phyloP scores from a whole-genome alignment of 2,329 filamentous ascomycete genomes.

The Paraconiothyrium brasiliense region DNA sequence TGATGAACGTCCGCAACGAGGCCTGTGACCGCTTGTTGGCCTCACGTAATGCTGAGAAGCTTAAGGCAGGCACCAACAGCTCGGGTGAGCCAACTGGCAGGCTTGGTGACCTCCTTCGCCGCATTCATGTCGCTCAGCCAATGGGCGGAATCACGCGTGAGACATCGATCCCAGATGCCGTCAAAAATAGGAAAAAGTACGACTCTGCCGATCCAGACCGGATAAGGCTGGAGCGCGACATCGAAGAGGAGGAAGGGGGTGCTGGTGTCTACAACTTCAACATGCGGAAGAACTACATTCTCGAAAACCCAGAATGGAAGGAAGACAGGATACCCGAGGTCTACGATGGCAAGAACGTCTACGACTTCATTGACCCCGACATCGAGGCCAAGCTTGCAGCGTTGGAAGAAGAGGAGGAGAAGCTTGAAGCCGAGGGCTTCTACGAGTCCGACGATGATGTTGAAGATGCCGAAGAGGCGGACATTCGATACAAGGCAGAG shows the following conservation, averaged over 20 bases:
- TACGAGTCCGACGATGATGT: slow-evolving; percentile 80
- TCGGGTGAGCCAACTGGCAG: slow-evolving; percentile 79
- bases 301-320: slow-evolving; percentile 93
- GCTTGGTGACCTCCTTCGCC: slow-evolving; percentile 86
- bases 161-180: slow-evolving; percentile 86
- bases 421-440: slow-evolving; percentile 88
- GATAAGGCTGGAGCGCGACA: slow-evolving; percentile 80
- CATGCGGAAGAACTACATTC: slow-evolving; percentile 84
- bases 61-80: slow-evolving; percentile 86
- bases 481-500: slow-evolving; percentile 90
- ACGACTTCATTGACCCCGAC: slow-evolving; percentile 96
- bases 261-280: slow-evolving; percentile 97
- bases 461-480: slow-evolving; percentile 88
- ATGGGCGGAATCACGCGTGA: slow-evolving; percentile 81
- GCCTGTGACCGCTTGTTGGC: slow-evolving; percentile 93
- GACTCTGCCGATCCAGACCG: slow-evolving; percentile 89
- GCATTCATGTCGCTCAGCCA: slow-evolving; percentile 97
- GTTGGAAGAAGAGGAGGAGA: slow-evolving; percentile 94
- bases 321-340: slow-evolving; percentile 95
- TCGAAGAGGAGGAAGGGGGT: slow-evolving; percentile 91
- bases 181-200: slow-evolving; percentile 85
- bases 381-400: slow-evolving; percentile 93
- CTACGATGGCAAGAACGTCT: slow-evolving; percentile 95
- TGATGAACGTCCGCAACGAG: slow-evolving; percentile 93
- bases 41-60: slow-evolving; percentile 92